Percentiles rank a stretch among this genome's conserved stretches.
These are phyloP conservation scores for Microbotryomycetes sp. DNA, from an alignment of 1,284 basidiomycete species.

Conservation along the genomic window DNA sequence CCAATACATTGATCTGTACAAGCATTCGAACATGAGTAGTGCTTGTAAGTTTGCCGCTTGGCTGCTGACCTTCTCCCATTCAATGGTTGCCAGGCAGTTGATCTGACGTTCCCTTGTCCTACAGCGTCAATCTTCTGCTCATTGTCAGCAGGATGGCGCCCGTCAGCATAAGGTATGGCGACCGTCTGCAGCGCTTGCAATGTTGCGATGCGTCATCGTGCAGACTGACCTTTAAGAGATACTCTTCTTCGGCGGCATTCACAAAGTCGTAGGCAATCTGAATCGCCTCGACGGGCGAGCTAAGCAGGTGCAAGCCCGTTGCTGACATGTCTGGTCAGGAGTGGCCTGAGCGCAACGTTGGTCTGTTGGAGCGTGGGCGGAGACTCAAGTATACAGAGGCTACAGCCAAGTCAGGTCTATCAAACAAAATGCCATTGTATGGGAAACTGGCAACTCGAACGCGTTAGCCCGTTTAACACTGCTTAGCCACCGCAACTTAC, in stretches of 20 bases:
- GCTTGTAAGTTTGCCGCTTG: too few species aligned
- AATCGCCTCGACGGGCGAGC: not conserved
- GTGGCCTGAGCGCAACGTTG: not conserved
- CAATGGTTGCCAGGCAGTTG: slow-evolving; percentile 13
- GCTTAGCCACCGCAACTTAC: not conserved
- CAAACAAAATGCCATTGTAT: not conserved
- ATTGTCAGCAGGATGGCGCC: not conserved
- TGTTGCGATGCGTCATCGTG: not conserved
- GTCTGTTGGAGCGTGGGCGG: too few species aligned
- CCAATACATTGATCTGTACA: slow-evolving; percentile 26
- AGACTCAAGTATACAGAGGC: not conserved
- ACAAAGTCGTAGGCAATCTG: slow-evolving; percentile 24
- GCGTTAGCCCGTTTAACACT: too few species aligned
- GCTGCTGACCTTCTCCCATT: slow-evolving; percentile 22
- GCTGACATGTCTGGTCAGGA: not conserved
- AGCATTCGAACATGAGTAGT: not conserved
- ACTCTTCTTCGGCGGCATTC: slow-evolving; percentile 9
- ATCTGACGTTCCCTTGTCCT: not conserved
- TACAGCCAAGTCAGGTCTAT: not conserved
- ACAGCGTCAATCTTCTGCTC: slow-evolving; percentile 14
- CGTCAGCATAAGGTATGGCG: not conserved
- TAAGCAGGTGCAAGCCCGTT: not conserved
- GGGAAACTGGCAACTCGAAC: not conserved
- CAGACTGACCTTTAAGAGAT: slow-evolving; percentile 11
- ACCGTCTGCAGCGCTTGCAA: not conserved